Conservation (phyloP, 2,329 filamentous ascomycete species). For the Pyrenophora graminea region DNA sequence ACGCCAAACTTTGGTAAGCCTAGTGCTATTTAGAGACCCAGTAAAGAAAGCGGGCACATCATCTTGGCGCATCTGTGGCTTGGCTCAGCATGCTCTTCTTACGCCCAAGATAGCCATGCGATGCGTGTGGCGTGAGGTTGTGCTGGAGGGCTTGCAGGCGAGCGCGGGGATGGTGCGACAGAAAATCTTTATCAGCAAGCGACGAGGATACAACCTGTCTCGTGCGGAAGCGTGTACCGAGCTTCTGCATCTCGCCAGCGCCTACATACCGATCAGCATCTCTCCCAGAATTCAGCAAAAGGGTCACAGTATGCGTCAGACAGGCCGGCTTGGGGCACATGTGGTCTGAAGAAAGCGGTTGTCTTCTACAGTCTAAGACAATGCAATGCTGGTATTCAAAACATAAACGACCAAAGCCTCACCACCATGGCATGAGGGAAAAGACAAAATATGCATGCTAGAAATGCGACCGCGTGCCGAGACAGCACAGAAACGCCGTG, state of each 20-base stretch:
- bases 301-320: too few relatives aligned
- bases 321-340: background rate
- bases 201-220: background rate
- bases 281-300: too few relatives aligned
- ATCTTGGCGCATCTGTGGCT: constrained; percentile 8
- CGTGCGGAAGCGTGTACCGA: constrained; percentile 6
- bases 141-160: background rate
- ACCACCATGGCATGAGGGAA: background rate
- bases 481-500: constrained; percentile 6
- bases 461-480: background rate
- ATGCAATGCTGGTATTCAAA: background rate
- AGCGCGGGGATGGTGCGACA: constrained; percentile 3
- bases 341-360: background rate
- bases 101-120: constrained; percentile 1
- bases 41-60: background rate
- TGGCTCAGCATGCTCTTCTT: constrained; percentile 3
- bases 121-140: constrained; percentile 1
- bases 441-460: background rate
- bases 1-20: constrained; percentile 2
- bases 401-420: background rate
- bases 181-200: constrained; percentile 1
- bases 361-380: background rate
- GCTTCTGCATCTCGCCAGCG: background rate
- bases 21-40: background rate
- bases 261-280: background rate